A percentile compares a stretch with the other conserved stretches of the same genome.
Conservation (phyloP, 1,284 basidiomycete species). For the Bjerkandera adusta region DNA sequence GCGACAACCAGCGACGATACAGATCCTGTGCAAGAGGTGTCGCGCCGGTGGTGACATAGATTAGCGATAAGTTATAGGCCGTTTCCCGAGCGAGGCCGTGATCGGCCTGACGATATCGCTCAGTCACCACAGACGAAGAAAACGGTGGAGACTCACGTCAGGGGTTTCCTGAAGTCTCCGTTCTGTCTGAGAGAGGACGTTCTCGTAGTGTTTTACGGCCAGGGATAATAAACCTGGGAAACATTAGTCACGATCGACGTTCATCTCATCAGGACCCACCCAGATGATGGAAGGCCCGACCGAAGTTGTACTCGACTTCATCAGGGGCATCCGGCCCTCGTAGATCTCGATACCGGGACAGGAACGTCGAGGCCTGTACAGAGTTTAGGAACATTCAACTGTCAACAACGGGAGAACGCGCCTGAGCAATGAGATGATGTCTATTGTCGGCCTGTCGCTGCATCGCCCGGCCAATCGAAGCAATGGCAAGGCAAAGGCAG, state of each 20-base stretch:
- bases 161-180: conserved; percentile 16
- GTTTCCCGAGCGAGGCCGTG: conserved; percentile 62
- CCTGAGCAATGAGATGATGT: conserved; percentile 82
- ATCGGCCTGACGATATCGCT: conserved; percentile 32
- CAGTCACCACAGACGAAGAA: not conserved
- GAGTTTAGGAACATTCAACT: conserved; percentile 1
- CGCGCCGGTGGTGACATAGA: conserved; percentile 78
- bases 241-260: not conserved
- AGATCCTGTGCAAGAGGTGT: conserved; percentile 62
- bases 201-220: conserved; percentile 83
- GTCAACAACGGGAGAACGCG: conserved; percentile 25
- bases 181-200: conserved; percentile 64
- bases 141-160: conserved; percentile 22
- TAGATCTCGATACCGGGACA: conserved; percentile 71
- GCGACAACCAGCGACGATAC: conserved; percentile 67
- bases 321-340: conserved; percentile 43
- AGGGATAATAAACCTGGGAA: conserved; percentile 71
- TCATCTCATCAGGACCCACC: conserved; percentile 44
- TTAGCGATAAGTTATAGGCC: conserved; percentile 85
- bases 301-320: conserved; percentile 93
- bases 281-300: conserved; percentile 86
- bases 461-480: conserved; percentile 87
- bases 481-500: conserved; percentile 79
- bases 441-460: conserved; percentile 94
- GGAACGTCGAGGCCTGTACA: conserved; percentile 75